phyloP scores from a whole-genome alignment of 257 asterid genomes.

The Anisodus acutangulus region DNA sequence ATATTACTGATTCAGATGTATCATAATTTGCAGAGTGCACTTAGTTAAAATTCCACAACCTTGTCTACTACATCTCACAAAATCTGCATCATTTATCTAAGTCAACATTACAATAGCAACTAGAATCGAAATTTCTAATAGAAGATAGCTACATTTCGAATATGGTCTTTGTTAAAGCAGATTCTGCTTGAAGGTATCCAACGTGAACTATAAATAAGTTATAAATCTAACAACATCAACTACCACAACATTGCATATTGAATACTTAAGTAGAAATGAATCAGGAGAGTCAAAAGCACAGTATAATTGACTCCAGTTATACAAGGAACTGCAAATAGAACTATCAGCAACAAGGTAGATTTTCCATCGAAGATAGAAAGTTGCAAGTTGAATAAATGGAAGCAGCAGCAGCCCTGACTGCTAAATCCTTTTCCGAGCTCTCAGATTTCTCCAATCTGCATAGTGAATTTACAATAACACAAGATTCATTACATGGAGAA shows the following conservation, averaged over 20 bases:
- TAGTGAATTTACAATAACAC: constrained; percentile 1
- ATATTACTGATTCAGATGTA: neutral
- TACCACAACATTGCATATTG: constrained; percentile 24
- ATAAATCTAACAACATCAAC: neutral
- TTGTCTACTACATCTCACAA: neutral
- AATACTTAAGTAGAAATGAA: neutral
- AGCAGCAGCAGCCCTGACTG: constrained; percentile 89
- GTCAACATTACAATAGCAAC: neutral
- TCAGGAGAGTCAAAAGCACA: constrained; percentile 11
- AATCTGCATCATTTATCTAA: neutral
- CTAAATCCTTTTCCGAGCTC: constrained; percentile 57
- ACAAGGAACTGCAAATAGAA: neutral
- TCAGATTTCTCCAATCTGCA: constrained; percentile 59
- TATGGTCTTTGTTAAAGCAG: constrained; percentile 5
- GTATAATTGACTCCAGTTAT: neutral
- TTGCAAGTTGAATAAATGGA: constrained; percentile 93
- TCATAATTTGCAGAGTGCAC: neutral
- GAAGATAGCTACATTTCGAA: neutral
- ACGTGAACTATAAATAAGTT: constrained; percentile 14
- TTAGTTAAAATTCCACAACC: neutral
- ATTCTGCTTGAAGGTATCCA: neutral
- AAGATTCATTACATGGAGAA: neutral
- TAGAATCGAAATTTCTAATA: neutral
- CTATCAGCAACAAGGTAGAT: constrained; percentile 49
- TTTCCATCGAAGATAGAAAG: constrained; percentile 63